These are phyloP conservation scores for Boletus bicolor DNA, from an alignment of 768 basidiomycete genomes.

Conservation along the genomic window DNA sequence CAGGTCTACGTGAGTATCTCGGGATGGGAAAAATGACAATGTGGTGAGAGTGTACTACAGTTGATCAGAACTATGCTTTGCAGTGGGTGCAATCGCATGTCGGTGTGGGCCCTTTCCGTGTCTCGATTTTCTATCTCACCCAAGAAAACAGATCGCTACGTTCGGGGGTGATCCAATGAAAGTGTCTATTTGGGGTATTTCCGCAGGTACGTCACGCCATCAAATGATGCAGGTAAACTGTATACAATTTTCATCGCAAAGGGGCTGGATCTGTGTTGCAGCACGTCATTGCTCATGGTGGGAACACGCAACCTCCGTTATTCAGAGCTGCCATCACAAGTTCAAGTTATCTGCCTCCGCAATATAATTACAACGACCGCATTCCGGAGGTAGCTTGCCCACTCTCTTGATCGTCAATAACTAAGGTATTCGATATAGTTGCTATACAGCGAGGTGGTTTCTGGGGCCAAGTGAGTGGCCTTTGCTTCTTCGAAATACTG, in stretches of 20 bases:
- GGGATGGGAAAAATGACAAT: neutral
- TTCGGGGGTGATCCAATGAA: slow-evolving; percentile 3
- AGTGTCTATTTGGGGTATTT: slow-evolving; percentile 10
- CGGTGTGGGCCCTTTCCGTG: neutral
- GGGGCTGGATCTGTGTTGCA: slow-evolving; percentile 9
- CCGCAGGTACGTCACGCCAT: neutral
- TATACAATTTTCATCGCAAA: neutral
- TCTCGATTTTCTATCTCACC: neutral
- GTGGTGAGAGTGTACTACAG: neutral
- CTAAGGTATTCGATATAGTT: neutral
- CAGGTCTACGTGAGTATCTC: slow-evolving; percentile 8
- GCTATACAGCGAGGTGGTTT: neutral
- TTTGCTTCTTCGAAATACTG: too few relatives aligned
- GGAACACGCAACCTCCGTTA: slow-evolving; percentile 4
- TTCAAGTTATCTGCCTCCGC: slow-evolving; percentile 1
- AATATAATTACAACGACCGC: slow-evolving; percentile 6
- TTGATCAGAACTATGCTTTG: slow-evolving; percentile 6
- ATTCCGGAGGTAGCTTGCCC: neutral
- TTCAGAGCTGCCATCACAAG: slow-evolving; percentile 10
- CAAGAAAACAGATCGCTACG: neutral
- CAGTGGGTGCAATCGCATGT: slow-evolving; percentile 7
- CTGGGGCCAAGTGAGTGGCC: neutral
- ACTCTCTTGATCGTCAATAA: neutral
- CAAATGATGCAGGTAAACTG: neutral
- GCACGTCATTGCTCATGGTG: slow-evolving; percentile 4